Conservation (phyloP, 2,329 filamentous ascomycete genomes). For the Helicocarpus griseus region DNA sequence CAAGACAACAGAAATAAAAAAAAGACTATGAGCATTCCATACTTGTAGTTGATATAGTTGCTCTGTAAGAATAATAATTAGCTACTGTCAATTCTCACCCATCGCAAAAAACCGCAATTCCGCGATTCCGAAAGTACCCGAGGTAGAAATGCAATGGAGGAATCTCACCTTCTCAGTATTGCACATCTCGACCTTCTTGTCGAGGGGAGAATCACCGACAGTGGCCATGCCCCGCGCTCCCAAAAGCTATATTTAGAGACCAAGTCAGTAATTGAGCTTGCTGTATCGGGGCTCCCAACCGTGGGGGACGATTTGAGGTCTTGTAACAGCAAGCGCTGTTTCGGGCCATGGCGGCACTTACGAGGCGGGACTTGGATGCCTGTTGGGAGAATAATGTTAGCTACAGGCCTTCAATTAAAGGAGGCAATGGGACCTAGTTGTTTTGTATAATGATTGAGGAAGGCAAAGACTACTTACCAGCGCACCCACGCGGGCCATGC, state of each 20-base stretch:
- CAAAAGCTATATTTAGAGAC: constrained; percentile 46
- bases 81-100: constrained; percentile 20
- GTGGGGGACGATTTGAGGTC: not conserved
- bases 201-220: constrained; percentile 73
- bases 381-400: constrained; percentile 20
- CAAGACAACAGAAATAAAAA: not conserved
- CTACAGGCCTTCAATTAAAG: constrained; percentile 6
- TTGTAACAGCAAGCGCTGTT: not conserved
- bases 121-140: constrained; percentile 16
- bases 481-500: constrained; percentile 38
- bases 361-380: constrained; percentile 38
- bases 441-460: not conserved
- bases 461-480: constrained; percentile 30
- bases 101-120: constrained; percentile 5
- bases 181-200: constrained; percentile 96
- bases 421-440: constrained; percentile 1
- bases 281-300: constrained; percentile 4
- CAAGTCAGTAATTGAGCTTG: constrained; percentile 18
- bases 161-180: constrained; percentile 68
- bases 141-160: constrained; percentile 10
- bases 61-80: constrained; percentile 34
- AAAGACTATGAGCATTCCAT: constrained; percentile 13
- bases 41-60: constrained; percentile 96
- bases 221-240: constrained; percentile 68
- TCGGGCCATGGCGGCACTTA: constrained; percentile 21